Conservation (phyloP, 2,329 filamentous ascomycete genomes). For the Penicillium aurantiogriseum region DNA sequence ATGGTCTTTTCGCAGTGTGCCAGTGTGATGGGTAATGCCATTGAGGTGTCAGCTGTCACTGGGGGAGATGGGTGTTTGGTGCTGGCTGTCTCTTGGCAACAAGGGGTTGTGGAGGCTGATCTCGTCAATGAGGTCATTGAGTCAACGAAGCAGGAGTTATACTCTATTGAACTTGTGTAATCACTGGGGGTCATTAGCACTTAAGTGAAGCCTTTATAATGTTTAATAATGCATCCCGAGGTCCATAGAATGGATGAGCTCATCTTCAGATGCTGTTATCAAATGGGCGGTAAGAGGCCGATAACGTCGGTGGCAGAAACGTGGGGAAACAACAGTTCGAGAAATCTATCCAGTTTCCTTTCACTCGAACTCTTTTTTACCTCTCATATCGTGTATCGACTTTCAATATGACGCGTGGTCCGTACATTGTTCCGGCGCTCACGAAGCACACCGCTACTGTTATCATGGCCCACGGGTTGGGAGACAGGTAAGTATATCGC, state of each 20-base stretch:
- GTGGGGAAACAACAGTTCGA: constrained; percentile 13
- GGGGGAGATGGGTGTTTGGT: constrained; percentile 47
- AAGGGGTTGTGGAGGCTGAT: constrained; percentile 34
- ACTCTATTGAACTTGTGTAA: not conserved
- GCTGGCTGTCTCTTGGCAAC: constrained; percentile 44
- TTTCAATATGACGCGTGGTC: constrained; percentile 49
- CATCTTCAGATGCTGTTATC: not conserved
- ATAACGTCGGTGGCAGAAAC: constrained; percentile 28
- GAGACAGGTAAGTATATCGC: constrained; percentile 64
- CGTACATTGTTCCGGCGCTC: constrained; percentile 73
- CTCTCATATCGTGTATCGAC: not conserved
- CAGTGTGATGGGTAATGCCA: constrained; percentile 37
- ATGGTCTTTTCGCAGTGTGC: constrained; percentile 49
- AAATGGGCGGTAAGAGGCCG: constrained; percentile 21
- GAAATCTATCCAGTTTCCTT: not conserved
- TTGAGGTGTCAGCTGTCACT: constrained; percentile 43
- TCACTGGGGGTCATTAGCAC: not conserved
- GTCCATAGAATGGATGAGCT: not conserved
- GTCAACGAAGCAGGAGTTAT: constrained; percentile 17
- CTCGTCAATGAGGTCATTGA: constrained; percentile 24
- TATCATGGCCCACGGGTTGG: constrained; percentile 90
- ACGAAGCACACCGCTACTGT: constrained; percentile 88
- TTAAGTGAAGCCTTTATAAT: not conserved
- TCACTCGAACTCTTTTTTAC: not conserved
- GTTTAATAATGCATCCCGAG: not conserved